Evolutionary conservation across 768 basidiomycete species (phyloP).

Genomic region (Leccinum variicolor): DNA sequence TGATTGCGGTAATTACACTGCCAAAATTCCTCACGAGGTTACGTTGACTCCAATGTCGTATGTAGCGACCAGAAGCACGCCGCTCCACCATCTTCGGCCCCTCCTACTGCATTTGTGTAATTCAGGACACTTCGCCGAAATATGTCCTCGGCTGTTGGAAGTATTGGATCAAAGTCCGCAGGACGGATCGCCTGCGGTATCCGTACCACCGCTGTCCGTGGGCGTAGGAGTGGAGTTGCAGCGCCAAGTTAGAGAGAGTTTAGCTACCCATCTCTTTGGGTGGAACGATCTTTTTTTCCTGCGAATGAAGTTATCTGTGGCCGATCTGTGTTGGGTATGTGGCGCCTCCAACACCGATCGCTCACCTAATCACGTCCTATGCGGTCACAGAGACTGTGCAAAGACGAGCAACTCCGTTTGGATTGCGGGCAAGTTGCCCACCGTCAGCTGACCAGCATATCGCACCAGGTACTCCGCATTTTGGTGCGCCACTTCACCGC

Average conservation of each 20-base stretch:
- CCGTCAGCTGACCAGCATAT: slow-evolving; percentile 47
- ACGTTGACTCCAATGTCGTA: slow-evolving; percentile 7
- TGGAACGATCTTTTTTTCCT: slow-evolving; percentile 50
- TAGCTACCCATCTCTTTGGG: slow-evolving; percentile 60
- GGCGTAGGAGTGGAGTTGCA: slow-evolving; percentile 37
- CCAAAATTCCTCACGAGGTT: slow-evolving; percentile 2
- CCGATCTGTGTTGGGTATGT: slow-evolving; percentile 43
- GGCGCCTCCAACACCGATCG: slow-evolving; percentile 7
- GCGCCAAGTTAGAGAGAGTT: slow-evolving; percentile 45
- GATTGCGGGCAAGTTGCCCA: slow-evolving; percentile 54
- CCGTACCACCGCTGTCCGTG: slow-evolving; percentile 30
- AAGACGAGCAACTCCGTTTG: slow-evolving; percentile 37
- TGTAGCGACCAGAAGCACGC: slow-evolving; percentile 22
- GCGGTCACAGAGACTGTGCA: slow-evolving; percentile 49
- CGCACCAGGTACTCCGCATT: slow-evolving; percentile 50
- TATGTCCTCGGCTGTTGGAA: slow-evolving; percentile 45
- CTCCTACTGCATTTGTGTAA: slow-evolving; percentile 34
- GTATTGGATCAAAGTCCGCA: slow-evolving; percentile 33
- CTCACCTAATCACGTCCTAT: slow-evolving; percentile 13
- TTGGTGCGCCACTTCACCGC: slow-evolving; percentile 56
- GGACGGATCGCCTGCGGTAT: slow-evolving; percentile 34
- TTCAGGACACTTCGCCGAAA: slow-evolving; percentile 34
- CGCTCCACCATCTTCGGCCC: slow-evolving; percentile 27
- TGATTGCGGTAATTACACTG: slow-evolving; percentile 40
- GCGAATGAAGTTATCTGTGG: slow-evolving; percentile 51